These are phyloP conservation scores for Boechera divaricarpa DNA, from an alignment of 345 rosid species.

Conservation along the genomic window DNA sequence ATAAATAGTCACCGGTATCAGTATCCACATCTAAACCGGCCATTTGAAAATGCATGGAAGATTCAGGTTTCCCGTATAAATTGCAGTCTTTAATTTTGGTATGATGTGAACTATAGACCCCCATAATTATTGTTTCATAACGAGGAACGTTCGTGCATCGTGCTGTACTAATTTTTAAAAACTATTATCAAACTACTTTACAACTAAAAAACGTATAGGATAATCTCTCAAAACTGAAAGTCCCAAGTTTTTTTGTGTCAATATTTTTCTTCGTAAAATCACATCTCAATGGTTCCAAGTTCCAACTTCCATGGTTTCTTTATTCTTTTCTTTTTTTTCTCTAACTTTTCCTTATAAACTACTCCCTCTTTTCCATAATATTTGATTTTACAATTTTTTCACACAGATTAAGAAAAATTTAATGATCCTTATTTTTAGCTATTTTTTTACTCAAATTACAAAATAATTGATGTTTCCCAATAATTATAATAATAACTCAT, in stretches of 20 bases:
- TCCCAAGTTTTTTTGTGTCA: too few species aligned
- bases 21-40: neutral
- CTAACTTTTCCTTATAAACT: neutral
- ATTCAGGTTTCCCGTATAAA: slow-evolving; percentile 1
- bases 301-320: neutral
- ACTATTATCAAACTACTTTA: neutral
- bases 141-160: neutral
- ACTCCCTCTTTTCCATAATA: too few species aligned
- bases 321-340: neutral
- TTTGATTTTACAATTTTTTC: too few species aligned
- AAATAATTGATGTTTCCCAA: too few species aligned
- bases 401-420: too few species aligned
- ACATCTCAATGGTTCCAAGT: neutral
- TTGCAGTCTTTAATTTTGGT: neutral
- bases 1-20: neutral
- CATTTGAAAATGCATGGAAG: slow-evolving; percentile 5
- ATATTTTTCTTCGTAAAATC: neutral
- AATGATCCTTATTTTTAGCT: too few species aligned
- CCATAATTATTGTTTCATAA: neutral
- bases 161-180: too few species aligned
- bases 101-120: slow-evolving; percentile 1
- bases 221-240: too few species aligned
- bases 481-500: too few species aligned
- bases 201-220: neutral
- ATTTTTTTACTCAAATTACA: too few species aligned